A percentile compares a stretch with the other conserved stretches of the same genome.
Evolutionary conservation across 768 basidiomycete genomes (phyloP).

Genomic region (Suillus bovinus): DNA sequence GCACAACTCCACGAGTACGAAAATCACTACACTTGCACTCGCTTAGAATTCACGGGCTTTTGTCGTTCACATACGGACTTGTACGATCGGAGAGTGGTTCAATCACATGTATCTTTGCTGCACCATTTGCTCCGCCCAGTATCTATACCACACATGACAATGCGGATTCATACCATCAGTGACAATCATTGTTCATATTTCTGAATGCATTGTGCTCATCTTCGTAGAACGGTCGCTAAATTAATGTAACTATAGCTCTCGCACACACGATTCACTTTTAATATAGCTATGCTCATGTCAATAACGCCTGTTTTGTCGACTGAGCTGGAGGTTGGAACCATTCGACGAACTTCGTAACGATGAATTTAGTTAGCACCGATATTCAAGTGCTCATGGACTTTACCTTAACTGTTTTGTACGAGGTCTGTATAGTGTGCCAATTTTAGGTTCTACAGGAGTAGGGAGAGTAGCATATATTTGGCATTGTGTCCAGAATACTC

Average conservation of each 20-base stretch:
- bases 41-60: constrained; percentile 5
- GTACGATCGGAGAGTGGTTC: constrained; percentile 21
- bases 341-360: not conserved
- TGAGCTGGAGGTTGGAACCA: not conserved
- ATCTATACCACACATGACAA: constrained; percentile 30
- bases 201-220: constrained; percentile 7
- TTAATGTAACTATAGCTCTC: constrained; percentile 31
- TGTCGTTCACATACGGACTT: constrained; percentile 13
- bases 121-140: constrained; percentile 20
- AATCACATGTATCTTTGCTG: constrained; percentile 26
- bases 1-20: not conserved
- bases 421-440: not conserved
- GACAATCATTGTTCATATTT: constrained; percentile 20
- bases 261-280: not conserved
- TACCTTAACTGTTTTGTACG: not conserved
- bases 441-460: not conserved
- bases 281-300: not conserved
- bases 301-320: not conserved
- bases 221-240: constrained; percentile 22
- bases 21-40: constrained; percentile 2
- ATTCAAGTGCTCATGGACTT: not conserved
- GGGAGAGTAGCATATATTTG: not conserved
- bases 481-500: not conserved
- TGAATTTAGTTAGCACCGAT: not conserved
- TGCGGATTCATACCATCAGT: constrained; percentile 12